Percentiles rank a stretch among this genome's conserved stretches.
phyloP scores from a whole-genome alignment of 1,284 basidiomycete species.

The Rugosomyces carneus region DNA sequence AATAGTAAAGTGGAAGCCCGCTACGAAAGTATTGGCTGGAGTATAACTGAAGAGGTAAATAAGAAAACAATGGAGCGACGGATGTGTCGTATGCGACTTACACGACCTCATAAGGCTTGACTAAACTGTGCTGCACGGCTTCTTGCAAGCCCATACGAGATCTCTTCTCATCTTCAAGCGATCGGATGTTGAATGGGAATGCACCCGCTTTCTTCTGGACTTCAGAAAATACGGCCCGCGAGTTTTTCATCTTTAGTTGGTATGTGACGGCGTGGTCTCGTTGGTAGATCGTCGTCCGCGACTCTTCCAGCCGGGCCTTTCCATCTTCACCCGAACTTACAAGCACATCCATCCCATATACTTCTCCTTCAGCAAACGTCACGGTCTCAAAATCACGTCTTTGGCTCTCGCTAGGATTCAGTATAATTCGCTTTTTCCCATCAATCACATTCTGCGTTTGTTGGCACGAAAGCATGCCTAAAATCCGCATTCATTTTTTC shows the following conservation, averaged over 20 bases:
- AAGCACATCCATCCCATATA: constrained; percentile 93
- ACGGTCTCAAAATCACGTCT: constrained; percentile 80
- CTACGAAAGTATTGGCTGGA: constrained; percentile 74
- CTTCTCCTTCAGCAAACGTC: constrained; percentile 90
- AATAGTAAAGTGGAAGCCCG: constrained; percentile 94
- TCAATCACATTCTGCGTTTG: constrained; percentile 93
- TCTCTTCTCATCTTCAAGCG: constrained; percentile 92
- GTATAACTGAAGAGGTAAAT: constrained; percentile 53
- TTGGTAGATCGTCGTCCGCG: constrained; percentile 91
- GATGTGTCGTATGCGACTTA: constrained; percentile 33
- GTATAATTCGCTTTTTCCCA: constrained; percentile 93
- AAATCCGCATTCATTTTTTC: constrained; percentile 4
- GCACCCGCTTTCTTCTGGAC: constrained; percentile 96
- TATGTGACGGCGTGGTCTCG: constrained; percentile 85
- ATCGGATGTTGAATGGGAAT: constrained; percentile 96
- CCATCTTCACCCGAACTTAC: constrained; percentile 86
- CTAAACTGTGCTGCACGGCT: constrained; percentile 87
- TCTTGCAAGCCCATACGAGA: constrained; percentile 94
- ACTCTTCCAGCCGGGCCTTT: constrained; percentile 85
- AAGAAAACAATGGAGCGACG: constrained; percentile 1
- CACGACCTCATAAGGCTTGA: constrained; percentile 89
- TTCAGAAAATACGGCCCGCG: constrained; percentile 90
- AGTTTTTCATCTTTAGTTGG: constrained; percentile 97
- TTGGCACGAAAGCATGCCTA: constrained; percentile 87
- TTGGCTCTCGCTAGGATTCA: constrained; percentile 82